Conservation (phyloP, 2,329 filamentous ascomycete species). For the Penicillium digitatum region DNA sequence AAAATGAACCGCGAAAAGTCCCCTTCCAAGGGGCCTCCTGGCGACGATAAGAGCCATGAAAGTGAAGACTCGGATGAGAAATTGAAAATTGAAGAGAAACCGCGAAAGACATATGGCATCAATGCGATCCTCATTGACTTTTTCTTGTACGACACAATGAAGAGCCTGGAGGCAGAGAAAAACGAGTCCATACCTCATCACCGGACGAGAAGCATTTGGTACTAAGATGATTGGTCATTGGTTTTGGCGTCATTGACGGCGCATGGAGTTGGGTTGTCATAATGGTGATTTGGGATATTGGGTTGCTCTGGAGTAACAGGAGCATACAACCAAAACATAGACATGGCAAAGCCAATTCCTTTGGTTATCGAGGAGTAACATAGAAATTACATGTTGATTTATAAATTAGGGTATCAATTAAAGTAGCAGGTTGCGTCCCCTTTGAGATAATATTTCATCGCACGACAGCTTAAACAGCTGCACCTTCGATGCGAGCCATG, state of each 20-base stretch:
- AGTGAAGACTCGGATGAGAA: slow-evolving; percentile 11
- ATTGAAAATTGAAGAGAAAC: slow-evolving; percentile 16
- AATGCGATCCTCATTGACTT: slow-evolving; percentile 97
- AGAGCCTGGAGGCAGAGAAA: slow-evolving; percentile 67
- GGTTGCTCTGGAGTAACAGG: neutral
- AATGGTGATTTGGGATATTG: neutral
- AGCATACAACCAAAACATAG: neutral
- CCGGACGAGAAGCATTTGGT: slow-evolving; percentile 91
- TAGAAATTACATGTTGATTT: neutral
- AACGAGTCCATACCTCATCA: slow-evolving; percentile 67
- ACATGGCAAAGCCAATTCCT: neutral
- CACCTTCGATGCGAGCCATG: slow-evolving; percentile 35
- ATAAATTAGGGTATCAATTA: slow-evolving; percentile 22
- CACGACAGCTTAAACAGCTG: slow-evolving; percentile 12
- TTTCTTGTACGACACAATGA: slow-evolving; percentile 92
- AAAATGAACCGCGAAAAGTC: slow-evolving; percentile 29
- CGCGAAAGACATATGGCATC: slow-evolving; percentile 39
- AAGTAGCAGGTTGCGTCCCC: slow-evolving; percentile 3
- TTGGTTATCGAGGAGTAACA: neutral
- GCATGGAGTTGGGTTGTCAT: slow-evolving; percentile 3
- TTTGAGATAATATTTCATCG: neutral
- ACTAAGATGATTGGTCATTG: slow-evolving; percentile 49
- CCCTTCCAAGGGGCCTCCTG: neutral
- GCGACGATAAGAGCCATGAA: neutral
- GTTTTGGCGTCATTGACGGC: neutral